phyloP scores from a whole-genome alignment of 129 eudicot species.

The Flaveria brownii region DNA sequence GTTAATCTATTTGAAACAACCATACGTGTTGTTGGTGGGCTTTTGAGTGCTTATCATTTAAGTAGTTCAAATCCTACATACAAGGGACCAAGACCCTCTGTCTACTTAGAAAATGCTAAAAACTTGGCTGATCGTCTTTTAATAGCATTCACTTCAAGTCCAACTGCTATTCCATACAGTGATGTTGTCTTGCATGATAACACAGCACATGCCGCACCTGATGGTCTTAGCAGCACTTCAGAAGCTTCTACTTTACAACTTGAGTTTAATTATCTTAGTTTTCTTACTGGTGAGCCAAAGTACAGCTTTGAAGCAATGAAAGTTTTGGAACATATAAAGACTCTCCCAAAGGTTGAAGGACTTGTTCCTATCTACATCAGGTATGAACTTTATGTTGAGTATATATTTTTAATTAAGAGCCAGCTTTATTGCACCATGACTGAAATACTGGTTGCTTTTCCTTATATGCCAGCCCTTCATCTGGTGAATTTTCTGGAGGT shows the following conservation, averaged over 20 bases:
- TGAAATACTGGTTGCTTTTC: conserved; percentile 20
- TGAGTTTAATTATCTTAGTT: conserved; percentile 89
- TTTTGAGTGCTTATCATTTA: conserved; percentile 95
- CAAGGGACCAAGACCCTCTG: conserved; percentile 68
- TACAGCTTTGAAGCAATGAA: conserved; percentile 79
- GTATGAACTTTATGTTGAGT: conserved; percentile 35
- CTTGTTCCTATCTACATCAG: conserved; percentile 93
- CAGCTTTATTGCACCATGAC: conserved; percentile 11
- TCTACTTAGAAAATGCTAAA: conserved; percentile 82
- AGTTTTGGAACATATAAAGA: conserved; percentile 86
- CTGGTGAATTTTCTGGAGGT: conserved; percentile 85
- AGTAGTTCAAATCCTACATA: conserved; percentile 47
- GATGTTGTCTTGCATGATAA: conserved; percentile 79
- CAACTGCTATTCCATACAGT: conserved; percentile 83
- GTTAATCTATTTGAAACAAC: conserved; percentile 95
- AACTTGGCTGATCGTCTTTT: conserved; percentile 79
- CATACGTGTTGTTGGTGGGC: conserved; percentile 92
- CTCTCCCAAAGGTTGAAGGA: conserved; percentile 85
- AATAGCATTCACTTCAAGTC: conserved; percentile 84
- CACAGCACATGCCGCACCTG: conserved; percentile 86
- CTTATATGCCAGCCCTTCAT: conserved; percentile 63
- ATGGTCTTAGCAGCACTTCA: conserved; percentile 91
- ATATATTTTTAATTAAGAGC: background rate
- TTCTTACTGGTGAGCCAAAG: conserved; percentile 75
- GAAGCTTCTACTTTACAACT: conserved; percentile 93